Base-by-base conservation (phyloP, 306 rosid species). In the Cucurbita pepo region DNA sequence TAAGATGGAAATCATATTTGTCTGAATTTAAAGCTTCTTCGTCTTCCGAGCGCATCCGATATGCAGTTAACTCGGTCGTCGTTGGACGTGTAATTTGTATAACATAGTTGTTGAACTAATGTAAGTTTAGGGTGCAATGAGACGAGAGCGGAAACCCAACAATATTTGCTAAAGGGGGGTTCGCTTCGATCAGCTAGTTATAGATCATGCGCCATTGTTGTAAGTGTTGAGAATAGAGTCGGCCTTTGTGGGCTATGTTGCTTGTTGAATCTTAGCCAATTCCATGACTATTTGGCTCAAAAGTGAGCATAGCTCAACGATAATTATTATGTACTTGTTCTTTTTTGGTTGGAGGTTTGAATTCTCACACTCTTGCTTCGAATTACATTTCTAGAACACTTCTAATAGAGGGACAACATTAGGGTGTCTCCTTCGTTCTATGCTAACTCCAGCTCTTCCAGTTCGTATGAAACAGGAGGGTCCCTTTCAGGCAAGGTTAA, bases 1-100 rank as follows among this genome's bases (percentile, higher is more conserved):
- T 6, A 94, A 91, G 80, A 85, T 94, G 76, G 99, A 94, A 78
- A 89, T 86, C 81, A 74, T 91, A 77, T 86, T 89, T 21, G 99
- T 91, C 54, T 94, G 85, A 87, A 47, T 22, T 40, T 43, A 5
- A 1, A 13, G 30, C 4, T 64, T 10, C 16, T 65, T 65, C 36
- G 5, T n/a, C 18, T 37, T 34, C 65, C 57, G 66, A 45, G 50
- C 15, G 47, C 57, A 45, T 45, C 53, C 64, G 56, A 58, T 82
- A 66, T 51, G 63, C 50, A 43, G 59, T 72, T 47, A 45, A 3
- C 73, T 67, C n/a, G 19, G 15, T 43, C n/a, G 2, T 45, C 10
- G 3, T 52, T 13, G 43, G 21, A 43, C 3, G 47, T 52, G 47
- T 51, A 16, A 50, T 71, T 16, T 71, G 61, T 52, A 4, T 50